phyloP scores from a whole-genome alignment of 495 filamentous ascomycete genomes.

The Hyaloscypha hepaticicola region DNA sequence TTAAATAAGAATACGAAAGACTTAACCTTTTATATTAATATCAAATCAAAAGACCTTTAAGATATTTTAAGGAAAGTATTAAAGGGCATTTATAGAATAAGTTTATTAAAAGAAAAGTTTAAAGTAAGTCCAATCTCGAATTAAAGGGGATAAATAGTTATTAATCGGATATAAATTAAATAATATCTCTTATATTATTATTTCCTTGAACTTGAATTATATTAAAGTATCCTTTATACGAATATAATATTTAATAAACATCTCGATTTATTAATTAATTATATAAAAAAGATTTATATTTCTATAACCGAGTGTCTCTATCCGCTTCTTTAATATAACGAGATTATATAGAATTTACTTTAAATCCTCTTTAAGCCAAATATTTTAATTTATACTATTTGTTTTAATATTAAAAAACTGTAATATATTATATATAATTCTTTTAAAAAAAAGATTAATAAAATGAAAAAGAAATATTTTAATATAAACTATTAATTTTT shows the following conservation, averaged over 20 bases:
- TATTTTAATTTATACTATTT: constrained; percentile 41
- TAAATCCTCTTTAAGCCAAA: constrained; percentile 47
- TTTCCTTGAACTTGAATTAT: too few species aligned
- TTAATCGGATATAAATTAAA: too few species aligned
- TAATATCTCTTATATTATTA: too few species aligned
- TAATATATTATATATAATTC: constrained; percentile 32
- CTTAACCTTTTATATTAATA: too few species aligned
- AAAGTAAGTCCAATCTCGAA: too few species aligned
- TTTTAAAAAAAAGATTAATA: constrained; percentile 33
- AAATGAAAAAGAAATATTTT: constrained; percentile 30
- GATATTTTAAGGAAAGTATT: too few species aligned
- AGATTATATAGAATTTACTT: constrained; percentile 48
- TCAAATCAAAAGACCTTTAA: too few species aligned
- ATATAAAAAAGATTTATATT: background rate
- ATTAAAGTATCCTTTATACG: background rate
- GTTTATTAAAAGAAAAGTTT: too few species aligned
- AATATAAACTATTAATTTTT: constrained; percentile 39
- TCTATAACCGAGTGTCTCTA: background rate
- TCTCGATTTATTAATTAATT: background rate
- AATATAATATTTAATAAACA: background rate
- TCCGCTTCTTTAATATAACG: constrained; percentile 40
- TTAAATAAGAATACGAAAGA: too few species aligned
- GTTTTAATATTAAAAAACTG: constrained; percentile 31
- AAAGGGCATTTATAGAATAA: too few species aligned
- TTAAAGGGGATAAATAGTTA: too few species aligned